Base-by-base conservation (phyloP, 2,329 filamentous ascomycete genomes). In the Blastomyces silverae region DNA sequence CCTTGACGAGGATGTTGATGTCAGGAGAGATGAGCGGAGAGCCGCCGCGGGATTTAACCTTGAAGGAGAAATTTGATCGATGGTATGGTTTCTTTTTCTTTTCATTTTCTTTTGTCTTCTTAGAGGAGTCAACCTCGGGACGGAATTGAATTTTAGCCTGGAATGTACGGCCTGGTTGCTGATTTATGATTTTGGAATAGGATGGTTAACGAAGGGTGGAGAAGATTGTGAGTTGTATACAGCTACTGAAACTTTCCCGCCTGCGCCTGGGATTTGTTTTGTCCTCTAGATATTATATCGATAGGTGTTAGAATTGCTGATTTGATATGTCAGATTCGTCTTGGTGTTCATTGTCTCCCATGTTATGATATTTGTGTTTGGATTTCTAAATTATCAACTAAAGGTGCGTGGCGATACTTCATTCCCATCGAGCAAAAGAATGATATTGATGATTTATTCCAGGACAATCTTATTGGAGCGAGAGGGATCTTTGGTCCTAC, bases 121-220 rank as follows among this genome's bases (percentile, higher is more conserved):
- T n/a, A 17, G 42, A 17, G n/a, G 50, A 28, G 22, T 28, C 17
- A 28, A 28, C 50, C 25, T 11, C 10, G 2, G 48, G 17, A 61
- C n/a, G 34, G 48, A n/a, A 60, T 50, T 31, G 63, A n/a, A 37
- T n/a, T 62, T 55, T n/a, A 39, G 10, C 13, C 22, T 25, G 28
- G 28, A 55, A 55, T 37, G 28, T 44, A 13, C 20, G 61, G 31
- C 53, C 22, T 34, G 37, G 13, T 39, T 55, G 48, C 61, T 62
- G 48, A 62, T 37, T 34, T 20, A 17, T 25, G 48, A 39, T 58
- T 64, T 28, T 52, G 17, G 15, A 3, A 31, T 39, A 77, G 75
- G 90, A 92, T 94, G 90, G 88, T 93, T 67, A 93, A 93, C 74
- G 90, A 93, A 75, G 90, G 90, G 66, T 92, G 91, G 75, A 84